Evolutionary conservation across 1,139 yeast species (phyloP), one percentile per base, ranked within the genome.

Genomic region (Candida frijolesensis): DNA sequence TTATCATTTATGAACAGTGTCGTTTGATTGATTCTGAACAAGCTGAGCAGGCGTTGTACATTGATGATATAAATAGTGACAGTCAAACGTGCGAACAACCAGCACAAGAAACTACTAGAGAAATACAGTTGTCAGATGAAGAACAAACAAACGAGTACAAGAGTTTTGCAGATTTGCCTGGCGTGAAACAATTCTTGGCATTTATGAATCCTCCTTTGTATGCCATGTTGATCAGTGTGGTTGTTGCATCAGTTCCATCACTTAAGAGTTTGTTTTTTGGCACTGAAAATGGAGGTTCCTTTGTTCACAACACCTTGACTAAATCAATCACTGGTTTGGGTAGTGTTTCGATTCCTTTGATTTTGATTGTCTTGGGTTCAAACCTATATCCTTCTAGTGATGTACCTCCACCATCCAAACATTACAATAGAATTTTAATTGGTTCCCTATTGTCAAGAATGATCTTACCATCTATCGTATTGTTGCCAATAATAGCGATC

Each of bases 181-280:
- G 55, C 2, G 56, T 68, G 10, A 53, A 52, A 19, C 59, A 58
- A 14, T 62, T 82, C 46, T 57, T 77, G 50, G 61, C 66, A 34
- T 84, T 84, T 60, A 90, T 94, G 96, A 94, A 94, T 67, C 97
- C 98, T 10, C 99, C 99, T 9, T 74, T 94, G 55, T 94, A 91
- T 78, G 86, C 98, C 11, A 94, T 94, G 98, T 67, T 89, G 25
- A 68, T 86, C 1, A 85, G 97, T 9, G 84, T 94, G 16, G 55
- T 89, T 25, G 92, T 94, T 49, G 99, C 98, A 1, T 82, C 95
- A 0, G 76, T 89, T 15, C 90, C 96, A 2, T 72, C 78, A 1
- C 65, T 92, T 29, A 89, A 89, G 61, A 70, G 76, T 45, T 78
- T 80, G 50, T 80, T 92, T 56, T 92, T 87, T 67, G 82, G 80